Base-by-base conservation (phyloP, 306 rosid species). In the Castanea mollissima region DNA sequence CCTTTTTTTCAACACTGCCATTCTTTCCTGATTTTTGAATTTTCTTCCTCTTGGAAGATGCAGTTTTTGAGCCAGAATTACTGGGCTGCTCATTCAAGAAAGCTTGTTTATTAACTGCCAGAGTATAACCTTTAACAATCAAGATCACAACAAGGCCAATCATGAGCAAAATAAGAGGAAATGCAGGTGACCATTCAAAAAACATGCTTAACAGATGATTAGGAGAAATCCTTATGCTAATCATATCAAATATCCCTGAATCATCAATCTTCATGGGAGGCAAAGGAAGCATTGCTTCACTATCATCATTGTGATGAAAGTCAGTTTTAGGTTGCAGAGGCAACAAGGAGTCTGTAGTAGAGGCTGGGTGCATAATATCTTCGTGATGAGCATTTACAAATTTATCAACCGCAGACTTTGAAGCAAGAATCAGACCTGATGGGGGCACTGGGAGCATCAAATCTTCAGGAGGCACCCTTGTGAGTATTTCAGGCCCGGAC, bases 41-140 rank as follows among this genome's bases (percentile, higher is more conserved):
- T 78, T 82, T 90, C 86, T 73, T 92, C 84, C 74, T 89, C 84
- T 86, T 90, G 58, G 83, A 82, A 71, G 86, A 69, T 70, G 81
- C n/a, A 65, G 59, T 46, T 73, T 80, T 85, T 69, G 88, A 71
- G 85, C 80, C 75, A 71, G 69, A 73, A 71, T 81, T 78, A 74
- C 55, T n/a, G n/a, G 69, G 69, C 34, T 67, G 86, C 76, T 76
- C 85, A 75, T 74, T 63, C 55, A 54, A 59, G 4, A 27, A 71
- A 79, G 15, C 57, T 76, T 79, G 68, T 51, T 51, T 77, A 75
- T 74, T 85, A 76, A 78, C 69, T 71, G 65, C 79, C 25, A 44
- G 62, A 69, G 25, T 9, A 82, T 70, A 56, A 71, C 49, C 25
- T 65, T 49, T 73, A 15, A 72, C 55, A 55, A 84, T 67, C 80